Base-by-base conservation (phyloP, 108 stramenopile species). In the Discostella pseudostelligera region DNA sequence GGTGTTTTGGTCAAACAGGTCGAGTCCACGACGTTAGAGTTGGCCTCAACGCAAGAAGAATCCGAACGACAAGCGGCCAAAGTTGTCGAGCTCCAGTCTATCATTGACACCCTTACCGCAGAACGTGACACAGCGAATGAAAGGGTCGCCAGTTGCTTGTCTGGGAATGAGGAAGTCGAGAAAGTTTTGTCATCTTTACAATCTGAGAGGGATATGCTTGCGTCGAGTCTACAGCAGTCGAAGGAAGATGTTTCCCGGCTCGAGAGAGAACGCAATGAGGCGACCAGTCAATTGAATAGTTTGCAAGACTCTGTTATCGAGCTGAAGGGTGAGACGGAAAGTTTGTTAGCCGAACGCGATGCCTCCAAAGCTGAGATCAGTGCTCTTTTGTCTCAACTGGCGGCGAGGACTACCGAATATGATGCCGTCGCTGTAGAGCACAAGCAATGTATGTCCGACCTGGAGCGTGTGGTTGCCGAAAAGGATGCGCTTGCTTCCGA, bases 61-160 rank as follows among this genome's bases (percentile, higher is more conserved):
- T 11, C 60, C 13, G 17, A 12, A 17, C 22, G 20, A 21, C 6
- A 17, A 8, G 44, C 63, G 20, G 61, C 57, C 32, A 24, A 48
- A n/a, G 13, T 69, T 50, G 44, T 16, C 26, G 48, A 63, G 19
- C 50, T 69, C 45, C 47, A 70, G 6, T 37, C 69, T 8, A 39
- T 29, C 17, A 46, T 69, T 37, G 67, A 74, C 11, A n/a, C 57
- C 7, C 53, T 71, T 9, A 10, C 8, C 39, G 21, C 8, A 4
- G 70, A 71, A 58, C 65, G 70, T 22, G 63, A 68, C 12, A 25
- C 14, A 28, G 71, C 66, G n/a, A 14, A 60, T 9, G 29, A 40
- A 21, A 35, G 59, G 20, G 46, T 66, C n/a, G 29, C 55, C 32
- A 43, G 56, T 39, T n/a, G 56, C 36, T 20, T 56, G 55, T 49